These are phyloP conservation scores for Rhodotorula graminis DNA, from an alignment of 768 basidiomycete genomes.

Conservation along the genomic window DNA sequence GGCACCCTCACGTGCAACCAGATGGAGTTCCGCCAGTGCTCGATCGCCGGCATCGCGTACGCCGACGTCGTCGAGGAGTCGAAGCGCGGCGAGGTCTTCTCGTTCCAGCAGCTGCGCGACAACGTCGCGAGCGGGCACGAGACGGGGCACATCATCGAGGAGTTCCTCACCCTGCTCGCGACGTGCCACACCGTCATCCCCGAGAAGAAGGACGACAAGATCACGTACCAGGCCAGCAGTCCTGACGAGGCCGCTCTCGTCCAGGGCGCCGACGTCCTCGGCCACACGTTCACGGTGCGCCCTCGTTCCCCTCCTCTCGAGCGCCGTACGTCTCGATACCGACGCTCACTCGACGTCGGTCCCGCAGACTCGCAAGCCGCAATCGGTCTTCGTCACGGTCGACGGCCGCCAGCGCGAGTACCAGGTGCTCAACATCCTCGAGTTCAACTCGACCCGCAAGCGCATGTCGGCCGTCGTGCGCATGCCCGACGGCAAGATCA, in stretches of 20 bases:
- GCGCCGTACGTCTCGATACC: too few species aligned
- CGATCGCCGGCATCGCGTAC: conserved; percentile 81
- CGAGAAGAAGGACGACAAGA: conserved; percentile 74
- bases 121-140: conserved; percentile 24
- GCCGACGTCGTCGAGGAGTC: conserved; percentile 85
- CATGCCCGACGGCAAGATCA: conserved; percentile 81
- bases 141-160: conserved; percentile 54
- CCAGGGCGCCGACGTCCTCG: conserved; percentile 82
- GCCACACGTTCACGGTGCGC: conserved; percentile 88
- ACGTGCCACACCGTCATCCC: conserved; percentile 99
- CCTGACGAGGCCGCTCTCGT: conserved; percentile 97
- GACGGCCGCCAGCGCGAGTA: conserved; percentile 69
- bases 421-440: conserved; percentile 91
- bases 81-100: conserved; percentile 61
- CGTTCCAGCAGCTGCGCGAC: conserved; percentile 47
- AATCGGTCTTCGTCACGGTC: conserved; percentile 83
- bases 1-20: conserved; percentile 81
- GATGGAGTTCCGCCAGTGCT: conserved; percentile 88
- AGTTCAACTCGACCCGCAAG: conserved; percentile 96
- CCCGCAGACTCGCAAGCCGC: conserved; percentile 83
- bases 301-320: neutral
- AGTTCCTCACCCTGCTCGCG: conserved; percentile 76
- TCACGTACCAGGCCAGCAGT: conserved; percentile 89
- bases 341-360: neutral
- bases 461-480: conserved; percentile 95